A percentile compares a stretch with the other conserved stretches of the same genome.
phyloP scores from a whole-genome alignment of 768 basidiomycete genomes.

The Guyanaporus albipodus region DNA sequence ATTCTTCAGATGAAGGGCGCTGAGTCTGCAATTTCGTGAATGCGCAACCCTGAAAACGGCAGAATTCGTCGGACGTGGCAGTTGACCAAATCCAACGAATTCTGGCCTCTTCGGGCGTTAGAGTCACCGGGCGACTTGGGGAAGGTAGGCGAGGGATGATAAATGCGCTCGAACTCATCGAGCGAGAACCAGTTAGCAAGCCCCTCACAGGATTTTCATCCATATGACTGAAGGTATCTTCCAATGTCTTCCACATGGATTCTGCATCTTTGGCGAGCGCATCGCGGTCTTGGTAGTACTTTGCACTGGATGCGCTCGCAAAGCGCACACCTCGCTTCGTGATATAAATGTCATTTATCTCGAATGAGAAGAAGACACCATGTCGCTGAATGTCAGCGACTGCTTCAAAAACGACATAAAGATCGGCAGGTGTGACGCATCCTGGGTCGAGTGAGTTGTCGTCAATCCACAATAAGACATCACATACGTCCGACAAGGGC shows the following conservation, averaged over 20 bases:
- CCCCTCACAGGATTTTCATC: neutral
- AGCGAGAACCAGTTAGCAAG: constrained; percentile 1
- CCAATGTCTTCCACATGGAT: constrained; percentile 15
- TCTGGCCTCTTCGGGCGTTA: constrained; percentile 16
- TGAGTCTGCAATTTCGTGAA: neutral
- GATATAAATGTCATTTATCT: constrained; percentile 25
- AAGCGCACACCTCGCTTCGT: constrained; percentile 30
- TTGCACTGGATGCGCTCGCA: constrained; percentile 15
- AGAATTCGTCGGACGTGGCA: constrained; percentile 10
- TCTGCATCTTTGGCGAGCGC: constrained; percentile 21
- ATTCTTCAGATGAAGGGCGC: neutral
- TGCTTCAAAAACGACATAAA: constrained; percentile 26
- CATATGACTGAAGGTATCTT: constrained; percentile 18
- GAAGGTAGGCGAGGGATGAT: constrained; percentile 29
- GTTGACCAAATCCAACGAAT: constrained; percentile 24
- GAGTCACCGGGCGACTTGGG: constrained; percentile 15
- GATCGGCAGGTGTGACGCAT: constrained; percentile 21
- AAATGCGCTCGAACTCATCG: constrained; percentile 1
- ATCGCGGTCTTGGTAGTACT: constrained; percentile 22
- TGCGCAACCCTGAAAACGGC: neutral
- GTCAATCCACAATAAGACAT: neutral
- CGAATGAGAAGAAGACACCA: constrained; percentile 21
- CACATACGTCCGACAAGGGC: constrained; percentile 26
- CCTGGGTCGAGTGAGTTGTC: constrained; percentile 17
- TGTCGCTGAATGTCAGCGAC: constrained; percentile 31